Evolutionary conservation across 2,329 filamentous ascomycete species (phyloP), one percentile per base, ranked within the genome.

Genomic region (Stylonectria norvegica): DNA sequence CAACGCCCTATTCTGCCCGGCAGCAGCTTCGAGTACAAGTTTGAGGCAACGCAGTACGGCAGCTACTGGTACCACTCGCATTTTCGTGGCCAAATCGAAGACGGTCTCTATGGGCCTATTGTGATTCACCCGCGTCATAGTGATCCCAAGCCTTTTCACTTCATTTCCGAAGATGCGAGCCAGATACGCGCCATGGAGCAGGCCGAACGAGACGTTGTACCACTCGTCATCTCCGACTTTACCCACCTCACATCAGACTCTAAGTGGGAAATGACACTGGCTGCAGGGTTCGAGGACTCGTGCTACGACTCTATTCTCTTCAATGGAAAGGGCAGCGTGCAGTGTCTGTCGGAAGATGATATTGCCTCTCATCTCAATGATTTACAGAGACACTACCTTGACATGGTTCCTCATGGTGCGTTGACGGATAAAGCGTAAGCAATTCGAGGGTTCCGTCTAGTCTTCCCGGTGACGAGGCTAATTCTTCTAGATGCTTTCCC

Each of bases 1-100:
- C 78, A 83, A 50, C 62, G 62, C 4, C 62, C 70, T 4, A 79
- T 83, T 39, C 51, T 60, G 10, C 68, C 76, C 1, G 70, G 71
- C 2, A 51, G 56, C 3, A 65, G 57, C 19, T 83, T 75, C 49
- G 63, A 66, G 0, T 78, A 83, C 52, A 64, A 62, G 20, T 83
- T 75, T 65, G 69, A 62, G n/a, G 78, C 78, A 0, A 67, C 65
- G 0, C 70, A 78, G 39, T 72, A 76, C 49, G 80, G 80, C 3
- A 72, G 70, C 29, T 79, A 77, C 59, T 81, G 75, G 67, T 83
- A 83, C 48, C 79, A 83, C 59, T 70, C 76, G 0, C 79, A 83
- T 51, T 66, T 68, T 17, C 61, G 65, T 2, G 69, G 70, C 2
- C 78, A 81, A 45, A 66, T 83, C 11, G 72, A 79, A 42, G 79